phyloP scores from a whole-genome alignment of 331 rosid genomes.

The Dryas integrifolia region DNA sequence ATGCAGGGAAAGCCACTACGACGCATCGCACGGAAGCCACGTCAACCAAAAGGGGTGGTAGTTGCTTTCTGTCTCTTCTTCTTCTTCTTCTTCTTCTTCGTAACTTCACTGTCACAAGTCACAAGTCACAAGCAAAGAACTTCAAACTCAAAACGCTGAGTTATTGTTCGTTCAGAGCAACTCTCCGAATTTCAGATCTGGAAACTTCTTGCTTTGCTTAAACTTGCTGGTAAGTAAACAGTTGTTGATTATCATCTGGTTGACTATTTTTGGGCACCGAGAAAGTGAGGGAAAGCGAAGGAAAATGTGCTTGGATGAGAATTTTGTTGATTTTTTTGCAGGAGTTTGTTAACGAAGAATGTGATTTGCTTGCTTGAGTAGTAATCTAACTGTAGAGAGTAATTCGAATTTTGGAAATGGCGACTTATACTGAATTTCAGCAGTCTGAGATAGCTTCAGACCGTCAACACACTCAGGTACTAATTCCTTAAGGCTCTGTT shows the following conservation, averaged over 20 bases:
- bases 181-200: slow-evolving; percentile 19
- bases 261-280: not conserved
- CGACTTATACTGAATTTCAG: slow-evolving; percentile 19
- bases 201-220: slow-evolving; percentile 13
- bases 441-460: slow-evolving; percentile 7
- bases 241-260: not conserved
- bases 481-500: not conserved
- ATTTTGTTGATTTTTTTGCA: not conserved
- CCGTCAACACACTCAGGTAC: slow-evolving; percentile 28
- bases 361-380: not conserved
- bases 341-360: not conserved
- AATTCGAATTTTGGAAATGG: slow-evolving; percentile 9
- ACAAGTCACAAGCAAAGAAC: not conserved
- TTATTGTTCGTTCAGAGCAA: not conserved
- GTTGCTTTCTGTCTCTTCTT: not conserved
- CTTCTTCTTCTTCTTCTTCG: slow-evolving; percentile 6
- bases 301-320: not conserved
- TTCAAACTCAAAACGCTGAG: not conserved
- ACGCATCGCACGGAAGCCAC: slow-evolving; percentile 18
- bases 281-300: not conserved
- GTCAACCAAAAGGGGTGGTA: not conserved
- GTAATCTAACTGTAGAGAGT: not conserved
- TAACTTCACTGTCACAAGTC: not conserved
- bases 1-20: slow-evolving; percentile 2
- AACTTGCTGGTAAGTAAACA: not conserved